Conservation (phyloP, 306 rosid genomes). For the Cucumis melo region DNA sequence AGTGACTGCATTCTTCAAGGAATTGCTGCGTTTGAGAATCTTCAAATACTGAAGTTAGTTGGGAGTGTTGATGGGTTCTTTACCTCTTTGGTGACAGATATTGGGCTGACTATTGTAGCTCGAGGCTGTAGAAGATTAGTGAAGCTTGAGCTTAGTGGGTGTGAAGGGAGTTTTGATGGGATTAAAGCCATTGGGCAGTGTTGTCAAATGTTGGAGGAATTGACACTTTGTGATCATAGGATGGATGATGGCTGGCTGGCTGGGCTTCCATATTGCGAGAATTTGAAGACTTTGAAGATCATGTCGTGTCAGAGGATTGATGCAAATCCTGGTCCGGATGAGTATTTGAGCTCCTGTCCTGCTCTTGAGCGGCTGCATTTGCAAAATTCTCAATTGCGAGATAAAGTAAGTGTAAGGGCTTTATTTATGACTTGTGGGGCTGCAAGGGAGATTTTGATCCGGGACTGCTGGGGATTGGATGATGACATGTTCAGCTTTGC, state of each 20-base stretch:
- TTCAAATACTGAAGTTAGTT: constrained; percentile 53
- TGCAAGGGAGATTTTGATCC: constrained; percentile 52
- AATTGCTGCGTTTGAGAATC: constrained; percentile 45
- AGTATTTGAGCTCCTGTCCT: constrained; percentile 50
- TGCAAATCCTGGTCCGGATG: constrained; percentile 53
- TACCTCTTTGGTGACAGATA: constrained; percentile 44
- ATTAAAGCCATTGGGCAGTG: constrained; percentile 81
- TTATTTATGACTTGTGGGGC: constrained; percentile 46
- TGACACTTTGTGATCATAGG: constrained; percentile 52
- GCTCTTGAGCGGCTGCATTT: constrained; percentile 57
- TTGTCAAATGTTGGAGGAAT: constrained; percentile 78
- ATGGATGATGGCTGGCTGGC: constrained; percentile 92
- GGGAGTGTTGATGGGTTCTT: constrained; percentile 42
- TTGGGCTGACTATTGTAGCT: constrained; percentile 74
- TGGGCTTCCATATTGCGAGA: constrained; percentile 51
- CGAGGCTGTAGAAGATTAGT: constrained; percentile 77
- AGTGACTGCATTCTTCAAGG: constrained; percentile 31
- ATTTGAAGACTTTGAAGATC: constrained; percentile 65
- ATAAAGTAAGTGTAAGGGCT: constrained; percentile 28
- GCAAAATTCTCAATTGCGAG: constrained; percentile 49
- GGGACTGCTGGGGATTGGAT: constrained; percentile 83
- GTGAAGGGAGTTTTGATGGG: constrained; percentile 87
- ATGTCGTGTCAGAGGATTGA: constrained; percentile 50
- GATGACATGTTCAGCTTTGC: constrained; percentile 35
- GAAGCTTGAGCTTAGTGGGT: constrained; percentile 72